These are phyloP conservation scores for Phoma herbarum DNA, from an alignment of 2,329 filamentous ascomycete species.

Conservation along the genomic window DNA sequence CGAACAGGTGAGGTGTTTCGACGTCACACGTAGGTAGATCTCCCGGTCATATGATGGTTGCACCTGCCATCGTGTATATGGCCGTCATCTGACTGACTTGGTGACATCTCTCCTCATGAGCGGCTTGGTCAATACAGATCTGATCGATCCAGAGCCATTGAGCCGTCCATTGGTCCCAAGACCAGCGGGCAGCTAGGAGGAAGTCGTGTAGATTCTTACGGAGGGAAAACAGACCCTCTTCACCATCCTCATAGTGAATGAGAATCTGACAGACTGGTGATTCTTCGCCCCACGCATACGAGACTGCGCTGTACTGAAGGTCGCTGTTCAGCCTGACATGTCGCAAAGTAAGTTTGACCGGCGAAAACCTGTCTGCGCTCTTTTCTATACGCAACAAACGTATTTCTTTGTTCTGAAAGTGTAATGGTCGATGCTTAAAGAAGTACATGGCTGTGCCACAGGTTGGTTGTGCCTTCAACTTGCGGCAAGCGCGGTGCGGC, in stretches of 20 bases:
- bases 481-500: too few species aligned
- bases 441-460: too few species aligned
- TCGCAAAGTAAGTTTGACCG: too few species aligned
- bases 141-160: conserved; percentile 3
- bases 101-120: background rate
- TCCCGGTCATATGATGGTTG: background rate
- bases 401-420: too few species aligned
- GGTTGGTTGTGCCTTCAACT: too few species aligned
- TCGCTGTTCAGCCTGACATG: too few species aligned
- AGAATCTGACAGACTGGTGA: background rate
- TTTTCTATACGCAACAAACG: too few species aligned
- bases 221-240: background rate
- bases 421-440: too few species aligned
- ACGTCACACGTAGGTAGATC: too few species aligned
- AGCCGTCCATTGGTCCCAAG: background rate
- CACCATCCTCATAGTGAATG: background rate
- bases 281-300: background rate
- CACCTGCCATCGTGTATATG: background rate
- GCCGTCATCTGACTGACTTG: background rate
- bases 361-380: too few species aligned
- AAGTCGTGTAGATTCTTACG: conserved; percentile 1
- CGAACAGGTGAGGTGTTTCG: too few species aligned
- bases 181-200: background rate
- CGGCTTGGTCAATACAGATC: background rate
- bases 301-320: background rate